A percentile compares a stretch with the other conserved stretches of the same genome.
Evolutionary conservation across 257 asterid genomes (phyloP).

Genomic region (Salvia miltiorrhiza): DNA sequence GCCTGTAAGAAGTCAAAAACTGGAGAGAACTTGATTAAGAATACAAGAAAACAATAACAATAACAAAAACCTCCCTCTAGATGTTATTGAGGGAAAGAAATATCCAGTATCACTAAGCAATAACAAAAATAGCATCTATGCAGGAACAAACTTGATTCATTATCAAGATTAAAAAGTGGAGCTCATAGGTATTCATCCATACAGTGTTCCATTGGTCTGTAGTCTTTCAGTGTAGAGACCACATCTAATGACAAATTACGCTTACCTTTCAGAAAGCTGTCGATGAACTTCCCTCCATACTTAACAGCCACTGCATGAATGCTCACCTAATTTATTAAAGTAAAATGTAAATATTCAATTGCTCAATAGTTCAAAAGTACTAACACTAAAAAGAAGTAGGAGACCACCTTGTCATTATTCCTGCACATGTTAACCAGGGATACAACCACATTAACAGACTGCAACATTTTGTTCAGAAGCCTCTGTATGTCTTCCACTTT

Average conservation of each 20-base stretch:
- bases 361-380: background rate
- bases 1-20: constrained; percentile 71
- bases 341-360: constrained; percentile 19
- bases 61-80: background rate
- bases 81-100: background rate
- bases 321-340: constrained; percentile 47
- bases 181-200: background rate
- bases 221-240: constrained; percentile 3
- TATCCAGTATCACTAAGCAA: background rate
- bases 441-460: constrained; percentile 67
- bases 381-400: background rate
- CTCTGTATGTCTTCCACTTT: constrained; percentile 39
- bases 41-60: constrained; percentile 11
- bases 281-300: constrained; percentile 82
- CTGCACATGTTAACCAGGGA: constrained; percentile 69
- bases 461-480: constrained; percentile 56
- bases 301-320: constrained; percentile 80
- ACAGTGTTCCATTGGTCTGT: background rate
- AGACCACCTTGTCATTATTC: constrained; percentile 59
- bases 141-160: background rate
- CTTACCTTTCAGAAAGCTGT: constrained; percentile 79
- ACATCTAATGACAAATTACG: background rate
- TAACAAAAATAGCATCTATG: background rate
- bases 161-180: constrained; percentile 1
- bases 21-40: constrained; percentile 32